Evolutionary conservation across 345 rosid species (phyloP).

Genomic region (Murraya paniculata): DNA sequence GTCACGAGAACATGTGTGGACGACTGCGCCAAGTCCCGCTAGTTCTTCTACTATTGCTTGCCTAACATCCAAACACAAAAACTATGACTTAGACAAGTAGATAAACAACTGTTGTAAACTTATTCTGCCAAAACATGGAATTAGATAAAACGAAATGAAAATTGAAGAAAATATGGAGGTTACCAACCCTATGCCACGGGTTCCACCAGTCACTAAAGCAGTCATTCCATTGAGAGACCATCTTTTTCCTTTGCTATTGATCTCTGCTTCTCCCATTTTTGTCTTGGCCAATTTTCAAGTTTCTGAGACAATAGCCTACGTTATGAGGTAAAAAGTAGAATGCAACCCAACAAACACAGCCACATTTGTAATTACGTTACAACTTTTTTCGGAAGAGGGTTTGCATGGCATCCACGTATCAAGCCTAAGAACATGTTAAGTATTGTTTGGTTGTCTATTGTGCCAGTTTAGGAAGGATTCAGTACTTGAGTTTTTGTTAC

Average conservation of each 20-base stretch:
- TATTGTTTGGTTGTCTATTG: background rate
- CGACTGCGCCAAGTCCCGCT: background rate
- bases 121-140: background rate
- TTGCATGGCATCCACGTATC: background rate
- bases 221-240: slow-evolving; percentile 29
- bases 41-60: slow-evolving; percentile 13
- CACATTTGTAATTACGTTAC: background rate
- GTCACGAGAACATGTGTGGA: background rate
- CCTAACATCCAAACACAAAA: background rate
- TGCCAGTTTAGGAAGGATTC: background rate
- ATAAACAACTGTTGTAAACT: background rate
- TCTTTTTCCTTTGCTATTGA: background rate
- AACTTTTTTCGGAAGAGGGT: background rate
- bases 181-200: slow-evolving; percentile 24
- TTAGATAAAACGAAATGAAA: background rate
- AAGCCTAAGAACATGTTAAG: background rate
- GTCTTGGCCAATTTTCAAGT: background rate
- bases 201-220: slow-evolving; percentile 33
- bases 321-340: background rate
- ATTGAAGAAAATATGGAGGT: background rate
- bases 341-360: background rate
- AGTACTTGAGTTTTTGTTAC: no score
- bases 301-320: background rate
- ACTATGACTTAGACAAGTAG: background rate
- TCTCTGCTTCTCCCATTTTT: background rate